A percentile compares a stretch with the other conserved stretches of the same genome.
These are phyloP conservation scores for Trifolium subterraneum DNA, from an alignment of 306 rosid species.

Conservation along the genomic window DNA sequence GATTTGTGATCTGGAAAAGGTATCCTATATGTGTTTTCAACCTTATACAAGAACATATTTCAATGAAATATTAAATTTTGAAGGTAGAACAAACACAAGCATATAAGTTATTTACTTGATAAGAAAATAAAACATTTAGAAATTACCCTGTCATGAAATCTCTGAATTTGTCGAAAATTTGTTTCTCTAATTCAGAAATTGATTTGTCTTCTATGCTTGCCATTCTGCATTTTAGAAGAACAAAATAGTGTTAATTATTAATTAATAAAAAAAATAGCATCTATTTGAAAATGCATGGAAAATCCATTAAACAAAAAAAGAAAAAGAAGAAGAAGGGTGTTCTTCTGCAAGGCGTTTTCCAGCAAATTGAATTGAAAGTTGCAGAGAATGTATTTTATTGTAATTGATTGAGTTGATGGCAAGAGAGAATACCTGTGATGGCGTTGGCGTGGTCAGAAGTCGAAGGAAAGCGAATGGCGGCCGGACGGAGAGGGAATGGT, in stretches of 20 bases:
- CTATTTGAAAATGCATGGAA: neutral
- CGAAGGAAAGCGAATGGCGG: too few species aligned
- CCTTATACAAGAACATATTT: neutral
- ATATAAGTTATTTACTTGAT: neutral
- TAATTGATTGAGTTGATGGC: neutral
- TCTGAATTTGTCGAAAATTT: slow-evolving; percentile 49
- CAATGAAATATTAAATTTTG: neutral
- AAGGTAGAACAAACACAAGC: neutral
- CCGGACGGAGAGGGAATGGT: too few species aligned
- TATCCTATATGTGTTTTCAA: neutral
- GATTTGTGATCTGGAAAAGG: slow-evolving; percentile 2
- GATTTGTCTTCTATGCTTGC: slow-evolving; percentile 37
- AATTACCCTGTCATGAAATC: slow-evolving; percentile 77
- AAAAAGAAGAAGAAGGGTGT: too few species aligned
- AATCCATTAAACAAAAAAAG: too few species aligned
- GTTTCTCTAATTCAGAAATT: slow-evolving; percentile 42
- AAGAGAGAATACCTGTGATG: too few species aligned
- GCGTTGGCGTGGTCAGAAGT: too few species aligned
- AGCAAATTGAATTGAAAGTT: neutral
- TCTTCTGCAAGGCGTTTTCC: too few species aligned
- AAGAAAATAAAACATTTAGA: neutral
- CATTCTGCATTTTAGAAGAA: slow-evolving; percentile 45
- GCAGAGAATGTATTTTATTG: neutral
- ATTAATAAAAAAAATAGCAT: neutral
- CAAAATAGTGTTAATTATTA: slow-evolving; percentile 1